Percentiles rank a stretch among this genome's conserved stretches.
Conservation (phyloP, 2,329 filamentous ascomycete genomes). For the Aureobasidium leucospermi region DNA sequence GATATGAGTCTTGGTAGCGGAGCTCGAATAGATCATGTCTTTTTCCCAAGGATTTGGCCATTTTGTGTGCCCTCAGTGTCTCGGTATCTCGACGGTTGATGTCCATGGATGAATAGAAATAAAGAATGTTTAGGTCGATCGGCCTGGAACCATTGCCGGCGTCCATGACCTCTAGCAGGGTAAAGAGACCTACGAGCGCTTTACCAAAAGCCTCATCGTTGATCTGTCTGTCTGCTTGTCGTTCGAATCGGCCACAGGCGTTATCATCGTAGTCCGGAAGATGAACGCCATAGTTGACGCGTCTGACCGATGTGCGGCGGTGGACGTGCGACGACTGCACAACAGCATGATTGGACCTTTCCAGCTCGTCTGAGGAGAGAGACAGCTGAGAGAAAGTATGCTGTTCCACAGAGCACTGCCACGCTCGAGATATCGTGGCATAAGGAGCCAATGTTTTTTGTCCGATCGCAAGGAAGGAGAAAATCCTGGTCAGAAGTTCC, state of each 20-base stretch:
- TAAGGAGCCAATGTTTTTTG: background rate
- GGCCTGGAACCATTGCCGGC: background rate
- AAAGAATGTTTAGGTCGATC: background rate
- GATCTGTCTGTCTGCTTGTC: background rate
- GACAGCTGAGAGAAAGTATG: background rate
- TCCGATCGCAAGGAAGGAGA: background rate
- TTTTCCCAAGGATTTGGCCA: background rate
- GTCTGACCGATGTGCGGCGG: background rate
- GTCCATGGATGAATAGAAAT: background rate
- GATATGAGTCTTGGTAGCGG: slow-evolving; percentile 2
- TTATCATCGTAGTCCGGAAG: slow-evolving; percentile 1
- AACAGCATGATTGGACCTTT: background rate
- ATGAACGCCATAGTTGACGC: background rate
- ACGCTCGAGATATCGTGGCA: slow-evolving; percentile 5
- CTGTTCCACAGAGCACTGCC: background rate
- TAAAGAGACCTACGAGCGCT: background rate
- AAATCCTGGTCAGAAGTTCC: background rate
- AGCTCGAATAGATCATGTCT: slow-evolving; percentile 2
- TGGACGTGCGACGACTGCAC: background rate
- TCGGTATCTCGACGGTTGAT: background rate
- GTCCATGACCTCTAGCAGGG: background rate
- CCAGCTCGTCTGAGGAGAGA: background rate
- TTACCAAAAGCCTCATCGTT: background rate
- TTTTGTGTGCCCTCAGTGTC: background rate
- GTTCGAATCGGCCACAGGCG: slow-evolving; percentile 1